phyloP scores from a whole-genome alignment of 768 basidiomycete genomes.

The Trametes villosa region DNA sequence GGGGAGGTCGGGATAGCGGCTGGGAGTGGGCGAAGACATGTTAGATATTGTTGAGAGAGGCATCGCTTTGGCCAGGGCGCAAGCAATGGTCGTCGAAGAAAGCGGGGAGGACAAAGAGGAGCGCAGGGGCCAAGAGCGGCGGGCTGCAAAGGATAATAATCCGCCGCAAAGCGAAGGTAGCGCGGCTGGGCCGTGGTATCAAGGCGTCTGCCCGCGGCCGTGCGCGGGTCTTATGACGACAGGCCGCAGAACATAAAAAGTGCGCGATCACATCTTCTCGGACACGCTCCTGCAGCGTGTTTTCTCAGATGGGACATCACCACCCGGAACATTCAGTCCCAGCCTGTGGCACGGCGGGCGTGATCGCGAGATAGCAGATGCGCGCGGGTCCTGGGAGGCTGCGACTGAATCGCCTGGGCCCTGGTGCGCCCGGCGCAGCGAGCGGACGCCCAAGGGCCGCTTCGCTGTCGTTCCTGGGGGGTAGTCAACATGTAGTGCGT shows the following conservation, averaged over 20 bases:
- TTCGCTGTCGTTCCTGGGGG: constrained; percentile 10
- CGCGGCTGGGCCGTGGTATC: constrained; percentile 15
- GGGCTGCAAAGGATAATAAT: constrained; percentile 14
- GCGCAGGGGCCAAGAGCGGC: not conserved
- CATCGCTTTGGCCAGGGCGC: constrained; percentile 13
- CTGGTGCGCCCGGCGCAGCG: constrained; percentile 1
- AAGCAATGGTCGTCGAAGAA: constrained; percentile 3
- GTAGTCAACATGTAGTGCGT: constrained; percentile 10
- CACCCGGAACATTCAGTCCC: constrained; percentile 16
- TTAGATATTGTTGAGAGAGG: constrained; percentile 28
- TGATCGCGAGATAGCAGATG: constrained; percentile 22
- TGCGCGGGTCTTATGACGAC: constrained; percentile 33
- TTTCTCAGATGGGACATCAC: constrained; percentile 28
- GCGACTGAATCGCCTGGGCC: constrained; percentile 7
- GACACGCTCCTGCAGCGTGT: constrained; percentile 23
- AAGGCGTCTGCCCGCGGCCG: constrained; percentile 2
- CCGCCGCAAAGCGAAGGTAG: constrained; percentile 16
- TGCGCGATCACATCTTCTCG: constrained; percentile 23
- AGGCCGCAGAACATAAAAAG: constrained; percentile 23
- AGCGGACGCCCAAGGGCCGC: not conserved
- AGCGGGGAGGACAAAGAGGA: constrained; percentile 13
- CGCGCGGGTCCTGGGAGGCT: constrained; percentile 11
- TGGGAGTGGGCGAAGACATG: constrained; percentile 34
- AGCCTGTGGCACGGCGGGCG: constrained; percentile 4
- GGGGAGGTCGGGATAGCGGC: constrained; percentile 46